phyloP scores from a whole-genome alignment of 2,329 filamentous ascomycete genomes.

The Fusarium sublunatum region DNA sequence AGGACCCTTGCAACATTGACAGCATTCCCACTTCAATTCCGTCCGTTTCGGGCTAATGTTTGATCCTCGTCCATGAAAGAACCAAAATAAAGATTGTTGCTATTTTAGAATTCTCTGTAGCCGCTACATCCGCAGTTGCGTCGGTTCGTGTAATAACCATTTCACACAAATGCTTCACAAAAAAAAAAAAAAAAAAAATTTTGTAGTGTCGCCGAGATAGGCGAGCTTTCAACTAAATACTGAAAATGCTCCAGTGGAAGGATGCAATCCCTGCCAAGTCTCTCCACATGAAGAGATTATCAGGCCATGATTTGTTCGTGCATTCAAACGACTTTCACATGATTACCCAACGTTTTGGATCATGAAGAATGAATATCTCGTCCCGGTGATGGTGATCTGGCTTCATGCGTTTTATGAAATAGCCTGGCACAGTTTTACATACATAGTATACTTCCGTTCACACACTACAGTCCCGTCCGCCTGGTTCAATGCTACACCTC shows the following conservation, averaged over 20 bases:
- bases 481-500: neutral
- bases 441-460: no score
- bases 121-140: neutral
- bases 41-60: no score
- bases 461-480: neutral
- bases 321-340: neutral
- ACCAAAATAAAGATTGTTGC: neutral
- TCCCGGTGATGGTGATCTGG: neutral
- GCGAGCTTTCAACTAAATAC: neutral
- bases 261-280: conserved; percentile 5
- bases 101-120: neutral
- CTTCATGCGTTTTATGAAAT: neutral
- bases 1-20: neutral
- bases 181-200: no score
- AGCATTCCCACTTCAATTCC: neutral
- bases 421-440: no score
- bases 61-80: neutral
- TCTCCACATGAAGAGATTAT: neutral
- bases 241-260: neutral
- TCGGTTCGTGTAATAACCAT: no score
- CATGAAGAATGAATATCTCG: conserved; percentile 5
- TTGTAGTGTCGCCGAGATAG: no score
- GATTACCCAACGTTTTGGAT: conserved; percentile 1
- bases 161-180: no score
- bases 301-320: neutral